Percentiles rank a stretch among this genome's conserved stretches.
phyloP scores from a whole-genome alignment of 495 filamentous ascomycete species.

The Podospora australis region DNA sequence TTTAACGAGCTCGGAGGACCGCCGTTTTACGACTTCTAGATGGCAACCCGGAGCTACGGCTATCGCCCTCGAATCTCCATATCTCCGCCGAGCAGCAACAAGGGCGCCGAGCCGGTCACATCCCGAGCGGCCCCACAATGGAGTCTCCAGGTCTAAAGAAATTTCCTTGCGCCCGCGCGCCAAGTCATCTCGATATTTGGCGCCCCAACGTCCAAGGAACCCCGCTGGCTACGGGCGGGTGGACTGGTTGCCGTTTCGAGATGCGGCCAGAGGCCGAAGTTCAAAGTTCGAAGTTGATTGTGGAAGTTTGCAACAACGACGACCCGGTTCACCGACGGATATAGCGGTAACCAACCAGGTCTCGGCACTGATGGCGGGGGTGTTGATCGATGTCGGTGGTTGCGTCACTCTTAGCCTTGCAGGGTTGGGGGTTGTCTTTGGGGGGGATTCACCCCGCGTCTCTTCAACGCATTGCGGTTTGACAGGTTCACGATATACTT shows the following conservation, averaged over 20 bases:
- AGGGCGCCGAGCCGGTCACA: conserved; percentile 16
- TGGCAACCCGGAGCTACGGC: conserved; percentile 19
- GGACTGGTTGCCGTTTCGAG: conserved; percentile 1
- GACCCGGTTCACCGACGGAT: conserved; percentile 1
- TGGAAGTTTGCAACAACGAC: not conserved
- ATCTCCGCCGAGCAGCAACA: conserved; percentile 18
- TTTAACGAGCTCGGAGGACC: not conserved
- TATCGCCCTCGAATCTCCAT: conserved; percentile 36
- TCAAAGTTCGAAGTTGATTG: not conserved
- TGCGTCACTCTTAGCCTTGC: conserved; percentile 13
- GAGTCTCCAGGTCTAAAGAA: conserved; percentile 32
- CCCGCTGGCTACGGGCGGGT: not conserved
- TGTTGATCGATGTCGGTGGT: not conserved
- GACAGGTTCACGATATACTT: not conserved
- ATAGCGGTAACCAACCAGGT: conserved; percentile 1
- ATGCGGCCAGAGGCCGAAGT: conserved; percentile 2
- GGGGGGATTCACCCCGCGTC: not conserved
- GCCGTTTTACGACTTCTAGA: conserved; percentile 5
- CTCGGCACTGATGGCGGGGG: not conserved
- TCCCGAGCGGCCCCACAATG: conserved; percentile 19
- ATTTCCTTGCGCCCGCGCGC: conserved; percentile 14
- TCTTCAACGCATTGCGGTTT: not conserved
- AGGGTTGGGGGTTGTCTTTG: not conserved
- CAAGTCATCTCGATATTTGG: conserved; percentile 8
- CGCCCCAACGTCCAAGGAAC: not conserved